These are phyloP conservation scores for Santalum album DNA, from an alignment of 164 flowering plant genomes.

Conservation along the genomic window DNA sequence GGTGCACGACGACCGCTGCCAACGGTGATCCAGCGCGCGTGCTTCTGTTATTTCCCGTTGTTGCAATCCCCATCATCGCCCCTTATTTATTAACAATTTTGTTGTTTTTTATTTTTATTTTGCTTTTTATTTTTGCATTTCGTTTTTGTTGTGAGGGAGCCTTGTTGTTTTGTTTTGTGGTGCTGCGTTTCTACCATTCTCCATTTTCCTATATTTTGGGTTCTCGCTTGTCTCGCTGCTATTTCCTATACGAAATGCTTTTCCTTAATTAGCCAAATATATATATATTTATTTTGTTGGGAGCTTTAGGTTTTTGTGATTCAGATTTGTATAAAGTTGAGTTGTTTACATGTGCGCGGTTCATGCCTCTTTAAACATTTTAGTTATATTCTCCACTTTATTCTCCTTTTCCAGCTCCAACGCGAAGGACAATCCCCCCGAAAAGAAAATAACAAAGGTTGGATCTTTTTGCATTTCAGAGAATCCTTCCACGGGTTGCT, in stretches of 20 bases:
- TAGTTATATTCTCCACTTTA: too few species aligned
- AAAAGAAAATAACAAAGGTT: neutral
- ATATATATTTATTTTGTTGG: too few species aligned
- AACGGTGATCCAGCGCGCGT: neutral
- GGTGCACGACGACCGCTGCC: neutral
- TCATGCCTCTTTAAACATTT: too few species aligned
- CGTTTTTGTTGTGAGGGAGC: too few species aligned
- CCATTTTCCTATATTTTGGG: too few species aligned
- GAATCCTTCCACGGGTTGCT: neutral
- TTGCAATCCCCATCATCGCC: neutral
- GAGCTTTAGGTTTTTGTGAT: neutral
- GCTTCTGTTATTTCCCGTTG: neutral
- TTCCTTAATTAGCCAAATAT: neutral
- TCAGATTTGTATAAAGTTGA: neutral
- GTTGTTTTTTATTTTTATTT: too few species aligned
- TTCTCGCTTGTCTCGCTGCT: too few species aligned
- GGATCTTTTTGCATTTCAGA: neutral
- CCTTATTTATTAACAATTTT: neutral
- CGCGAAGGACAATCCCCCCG: too few species aligned
- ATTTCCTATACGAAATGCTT: too few species aligned
- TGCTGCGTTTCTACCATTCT: too few species aligned
- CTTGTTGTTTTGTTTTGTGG: too few species aligned
- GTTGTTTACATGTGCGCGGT: neutral
- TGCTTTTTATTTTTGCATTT: too few species aligned
- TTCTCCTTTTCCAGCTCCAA: neutral